A percentile compares a stretch with the other conserved stretches of the same genome.
Conservation (phyloP, 2,329 filamentous ascomycete genomes). For the Macrophomina tecta region DNA sequence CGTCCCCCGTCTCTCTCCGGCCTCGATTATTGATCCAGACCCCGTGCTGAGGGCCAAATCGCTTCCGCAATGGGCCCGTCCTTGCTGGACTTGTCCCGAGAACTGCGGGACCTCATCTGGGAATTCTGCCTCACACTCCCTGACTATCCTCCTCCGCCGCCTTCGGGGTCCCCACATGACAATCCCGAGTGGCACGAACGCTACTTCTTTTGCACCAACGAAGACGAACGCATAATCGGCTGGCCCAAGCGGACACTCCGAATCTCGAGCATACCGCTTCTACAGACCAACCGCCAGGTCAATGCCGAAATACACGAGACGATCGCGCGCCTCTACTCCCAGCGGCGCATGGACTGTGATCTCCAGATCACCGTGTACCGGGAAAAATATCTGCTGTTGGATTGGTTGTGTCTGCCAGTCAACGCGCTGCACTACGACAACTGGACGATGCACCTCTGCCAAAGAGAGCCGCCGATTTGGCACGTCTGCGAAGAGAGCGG, state of each 20-base stretch:
- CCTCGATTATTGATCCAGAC: not conserved
- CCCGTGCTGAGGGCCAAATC: not conserved
- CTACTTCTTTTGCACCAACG: slow-evolving; percentile 13
- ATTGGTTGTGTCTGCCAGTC: slow-evolving; percentile 22
- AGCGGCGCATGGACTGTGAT: slow-evolving; percentile 4
- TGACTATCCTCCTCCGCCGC: not conserved
- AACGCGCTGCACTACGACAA: slow-evolving; percentile 21
- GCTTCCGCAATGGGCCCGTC: not conserved
- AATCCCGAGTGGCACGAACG: slow-evolving; percentile 6
- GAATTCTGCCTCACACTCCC: slow-evolving; percentile 19
- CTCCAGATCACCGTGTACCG: not conserved
- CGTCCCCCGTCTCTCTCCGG: not conserved
- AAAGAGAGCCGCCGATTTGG: slow-evolving; percentile 7
- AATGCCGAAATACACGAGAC: slow-evolving; percentile 23
- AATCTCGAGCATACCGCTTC: not conserved
- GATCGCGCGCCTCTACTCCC: slow-evolving; percentile 13
- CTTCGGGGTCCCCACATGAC: not conserved
- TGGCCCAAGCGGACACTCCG: not conserved
- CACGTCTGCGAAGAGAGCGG: not conserved
- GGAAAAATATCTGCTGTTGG: slow-evolving; percentile 22
- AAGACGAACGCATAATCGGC: slow-evolving; percentile 10
- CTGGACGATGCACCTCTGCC: not conserved
- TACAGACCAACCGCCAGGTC: slow-evolving; percentile 9
- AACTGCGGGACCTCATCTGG: slow-evolving; percentile 23
- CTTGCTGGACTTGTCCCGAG: slow-evolving; percentile 13